Evolutionary conservation across 2,329 filamentous ascomycete species (phyloP).

Genomic region (Didymella arachidicola): DNA sequence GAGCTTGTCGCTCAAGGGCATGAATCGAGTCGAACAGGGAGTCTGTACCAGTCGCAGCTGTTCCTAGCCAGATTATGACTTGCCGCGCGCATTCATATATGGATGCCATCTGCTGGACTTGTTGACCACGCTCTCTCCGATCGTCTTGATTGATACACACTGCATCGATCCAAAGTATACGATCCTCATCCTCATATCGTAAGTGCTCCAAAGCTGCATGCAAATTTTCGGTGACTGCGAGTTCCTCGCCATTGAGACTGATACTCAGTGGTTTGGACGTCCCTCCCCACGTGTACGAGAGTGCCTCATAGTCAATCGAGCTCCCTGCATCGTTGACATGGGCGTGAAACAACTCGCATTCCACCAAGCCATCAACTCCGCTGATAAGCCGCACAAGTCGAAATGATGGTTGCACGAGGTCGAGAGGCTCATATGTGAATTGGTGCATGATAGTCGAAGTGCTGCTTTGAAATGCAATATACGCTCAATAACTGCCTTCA

Average conservation of each 20-base stretch:
- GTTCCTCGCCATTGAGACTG: slow-evolving; percentile 11
- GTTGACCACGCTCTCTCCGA: slow-evolving; percentile 31
- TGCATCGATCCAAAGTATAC: slow-evolving; percentile 40
- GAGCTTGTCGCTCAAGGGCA: slow-evolving; percentile 10
- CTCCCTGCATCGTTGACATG: not conserved
- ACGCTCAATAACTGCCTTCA: not conserved
- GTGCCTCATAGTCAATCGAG: slow-evolving; percentile 24
- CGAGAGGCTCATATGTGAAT: slow-evolving; percentile 1
- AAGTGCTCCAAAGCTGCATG: slow-evolving; percentile 22
- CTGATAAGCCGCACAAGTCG: slow-evolving; percentile 1
- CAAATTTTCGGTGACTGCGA: slow-evolving; percentile 25
- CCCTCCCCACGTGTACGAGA: slow-evolving; percentile 34
- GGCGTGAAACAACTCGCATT: slow-evolving; percentile 8
- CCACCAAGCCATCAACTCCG: not conserved
- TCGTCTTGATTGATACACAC: slow-evolving; percentile 40
- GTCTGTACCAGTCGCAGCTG: slow-evolving; percentile 21
- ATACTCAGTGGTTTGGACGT: slow-evolving; percentile 3
- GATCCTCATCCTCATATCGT: slow-evolving; percentile 16
- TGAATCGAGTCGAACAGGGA: slow-evolving; percentile 14
- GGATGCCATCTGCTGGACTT: slow-evolving; percentile 36
- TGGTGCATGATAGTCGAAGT: not conserved
- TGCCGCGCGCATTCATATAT: slow-evolving; percentile 35
- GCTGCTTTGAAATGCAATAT: not conserved
- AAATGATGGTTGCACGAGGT: slow-evolving; percentile 1
- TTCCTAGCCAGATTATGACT: slow-evolving; percentile 42